phyloP scores from a whole-genome alignment of 2,329 filamentous ascomycete species.

The Talaromyces piceae region DNA sequence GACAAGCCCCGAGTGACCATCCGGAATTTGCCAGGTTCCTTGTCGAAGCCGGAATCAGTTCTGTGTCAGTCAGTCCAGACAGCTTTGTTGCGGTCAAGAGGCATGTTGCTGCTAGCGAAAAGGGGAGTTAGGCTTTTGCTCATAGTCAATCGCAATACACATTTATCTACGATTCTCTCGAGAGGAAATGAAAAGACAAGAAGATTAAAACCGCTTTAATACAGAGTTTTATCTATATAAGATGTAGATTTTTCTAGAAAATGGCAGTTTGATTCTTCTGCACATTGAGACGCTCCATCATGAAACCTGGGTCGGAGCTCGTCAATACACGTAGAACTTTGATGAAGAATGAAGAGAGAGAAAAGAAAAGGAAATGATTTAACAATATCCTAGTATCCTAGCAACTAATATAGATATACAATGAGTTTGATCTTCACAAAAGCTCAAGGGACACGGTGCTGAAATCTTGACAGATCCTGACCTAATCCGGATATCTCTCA shows the following conservation, averaged over 20 bases:
- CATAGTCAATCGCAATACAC: not conserved
- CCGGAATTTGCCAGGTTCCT: constrained; percentile 32
- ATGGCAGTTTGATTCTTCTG: not conserved
- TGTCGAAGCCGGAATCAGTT: constrained; percentile 30
- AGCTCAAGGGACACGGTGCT: not conserved
- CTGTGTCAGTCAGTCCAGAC: constrained; percentile 35
- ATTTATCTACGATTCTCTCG: no score
- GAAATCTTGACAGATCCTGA: not conserved
- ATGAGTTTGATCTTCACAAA: not conserved
- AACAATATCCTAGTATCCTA: not conserved
- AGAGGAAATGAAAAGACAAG: no score
- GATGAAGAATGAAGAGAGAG: not conserved
- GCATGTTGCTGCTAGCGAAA: constrained; percentile 5
- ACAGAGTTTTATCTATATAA: not conserved
- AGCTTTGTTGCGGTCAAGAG: constrained; percentile 32
- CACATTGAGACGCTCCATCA: not conserved
- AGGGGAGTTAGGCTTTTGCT: not conserved
- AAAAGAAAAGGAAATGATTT: not conserved
- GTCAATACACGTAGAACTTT: no score
- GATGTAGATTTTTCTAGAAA: not conserved
- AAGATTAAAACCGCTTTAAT: no score
- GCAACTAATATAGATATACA: no score
- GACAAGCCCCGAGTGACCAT: constrained; percentile 35
- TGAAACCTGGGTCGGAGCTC: not conserved
- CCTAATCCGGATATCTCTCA: not conserved